phyloP scores from a whole-genome alignment of 345 rosid genomes.

The Syzygium aqueum region DNA sequence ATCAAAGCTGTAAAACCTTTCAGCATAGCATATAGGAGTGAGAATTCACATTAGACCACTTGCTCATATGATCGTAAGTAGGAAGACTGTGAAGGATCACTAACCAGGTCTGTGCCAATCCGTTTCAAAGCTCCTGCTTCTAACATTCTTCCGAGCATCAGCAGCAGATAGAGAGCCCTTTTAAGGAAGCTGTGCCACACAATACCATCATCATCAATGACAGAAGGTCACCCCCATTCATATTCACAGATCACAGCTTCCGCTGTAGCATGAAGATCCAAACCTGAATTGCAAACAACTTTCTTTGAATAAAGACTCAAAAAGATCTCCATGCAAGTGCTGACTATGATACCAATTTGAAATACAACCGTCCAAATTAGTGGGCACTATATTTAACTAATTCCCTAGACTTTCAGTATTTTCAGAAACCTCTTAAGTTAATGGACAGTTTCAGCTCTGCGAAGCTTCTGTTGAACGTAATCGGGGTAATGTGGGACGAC shows the following conservation, averaged over 20 bases:
- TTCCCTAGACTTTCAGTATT: neutral
- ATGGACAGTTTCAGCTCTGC: neutral
- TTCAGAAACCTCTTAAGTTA: neutral
- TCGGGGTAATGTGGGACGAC: neutral
- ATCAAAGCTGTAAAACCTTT: neutral
- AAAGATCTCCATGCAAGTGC: neutral
- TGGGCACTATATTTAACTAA: neutral
- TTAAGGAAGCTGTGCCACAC: neutral
- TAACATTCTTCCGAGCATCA: neutral
- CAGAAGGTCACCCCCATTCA: neutral
- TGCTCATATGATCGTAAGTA: neutral
- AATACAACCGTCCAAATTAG: neutral
- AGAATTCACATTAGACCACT: neutral
- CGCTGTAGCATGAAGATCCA: neutral
- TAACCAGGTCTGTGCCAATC: neutral
- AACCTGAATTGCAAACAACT: neutral
- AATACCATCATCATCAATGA: neutral
- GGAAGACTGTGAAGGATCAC: neutral
- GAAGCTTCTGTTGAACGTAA: neutral
- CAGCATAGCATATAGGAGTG: neutral
- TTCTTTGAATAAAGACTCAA: neutral
- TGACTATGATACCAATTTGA: neutral
- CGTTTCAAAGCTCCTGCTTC: neutral
- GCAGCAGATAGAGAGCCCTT: neutral
- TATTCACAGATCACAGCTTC: neutral